Evolutionary conservation across 441 rosid genomes (phyloP).

Genomic region (Biscutella laevigata): DNA sequence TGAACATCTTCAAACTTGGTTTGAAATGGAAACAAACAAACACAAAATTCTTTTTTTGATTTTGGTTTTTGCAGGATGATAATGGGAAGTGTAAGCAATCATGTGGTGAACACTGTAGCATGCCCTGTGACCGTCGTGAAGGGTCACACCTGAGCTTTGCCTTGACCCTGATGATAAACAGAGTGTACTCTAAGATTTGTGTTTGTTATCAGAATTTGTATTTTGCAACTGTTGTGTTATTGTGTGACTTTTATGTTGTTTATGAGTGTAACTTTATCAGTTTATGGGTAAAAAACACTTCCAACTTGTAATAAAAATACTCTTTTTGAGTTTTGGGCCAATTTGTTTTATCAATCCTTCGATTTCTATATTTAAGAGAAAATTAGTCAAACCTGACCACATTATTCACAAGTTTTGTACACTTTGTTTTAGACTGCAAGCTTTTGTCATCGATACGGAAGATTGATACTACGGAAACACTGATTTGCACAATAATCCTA

Average conservation of each 20-base stretch:
- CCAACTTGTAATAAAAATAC: slow-evolving; percentile 8
- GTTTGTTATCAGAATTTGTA: background rate
- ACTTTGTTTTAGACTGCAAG: background rate
- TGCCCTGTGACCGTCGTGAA: slow-evolving; percentile 92
- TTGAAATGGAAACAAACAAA: no score
- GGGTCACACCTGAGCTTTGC: slow-evolving; percentile 25
- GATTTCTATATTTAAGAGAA: no score
- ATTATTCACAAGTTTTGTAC: no score
- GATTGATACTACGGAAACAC: no score
- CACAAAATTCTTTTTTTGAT: no score
- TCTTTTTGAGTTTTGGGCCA: slow-evolving; percentile 8
- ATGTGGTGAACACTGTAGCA: slow-evolving; percentile 63
- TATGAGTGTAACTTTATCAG: background rate
- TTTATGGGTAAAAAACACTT: background rate
- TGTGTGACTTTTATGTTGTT: slow-evolving; percentile 5
- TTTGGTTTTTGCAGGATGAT: slow-evolving; percentile 43
- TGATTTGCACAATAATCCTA: background rate
- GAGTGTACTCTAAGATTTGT: background rate
- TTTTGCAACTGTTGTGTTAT: background rate
- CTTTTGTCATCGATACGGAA: background rate
- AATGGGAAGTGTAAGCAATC: slow-evolving; percentile 90
- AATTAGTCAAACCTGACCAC: no score
- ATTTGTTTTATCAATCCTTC: no score
- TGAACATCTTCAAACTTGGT: background rate
- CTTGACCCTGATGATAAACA: no score